phyloP scores from a whole-genome alignment of 306 rosid species.

The Senna tora region DNA sequence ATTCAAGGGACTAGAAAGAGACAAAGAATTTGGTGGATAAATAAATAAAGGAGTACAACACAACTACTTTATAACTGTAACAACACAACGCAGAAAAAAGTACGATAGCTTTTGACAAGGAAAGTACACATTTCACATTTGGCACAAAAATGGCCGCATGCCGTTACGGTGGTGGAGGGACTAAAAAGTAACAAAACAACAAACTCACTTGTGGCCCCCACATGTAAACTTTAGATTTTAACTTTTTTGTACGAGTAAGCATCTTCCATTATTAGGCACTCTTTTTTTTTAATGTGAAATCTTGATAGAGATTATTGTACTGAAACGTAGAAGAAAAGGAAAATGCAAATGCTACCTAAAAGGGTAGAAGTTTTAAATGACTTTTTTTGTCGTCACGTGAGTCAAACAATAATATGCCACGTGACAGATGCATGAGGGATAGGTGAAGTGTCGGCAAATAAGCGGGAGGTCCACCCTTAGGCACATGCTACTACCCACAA shows the following conservation, averaged over 20 bases:
- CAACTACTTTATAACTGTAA: not conserved
- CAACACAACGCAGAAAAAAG: not conserved
- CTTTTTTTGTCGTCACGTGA: conserved; percentile 47
- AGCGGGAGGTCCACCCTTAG: conserved; percentile 36
- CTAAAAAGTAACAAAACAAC: no score
- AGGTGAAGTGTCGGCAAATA: conserved; percentile 60
- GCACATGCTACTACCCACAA: conserved; percentile 25
- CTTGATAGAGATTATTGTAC: not conserved
- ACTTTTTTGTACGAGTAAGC: not conserved
- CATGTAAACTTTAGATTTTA: not conserved
- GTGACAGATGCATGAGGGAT: conserved; percentile 41
- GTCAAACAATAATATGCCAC: conserved; percentile 45
- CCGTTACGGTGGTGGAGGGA: not conserved
- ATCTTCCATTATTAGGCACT: not conserved
- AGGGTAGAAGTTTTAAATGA: conserved; percentile 7
- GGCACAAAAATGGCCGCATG: not conserved
- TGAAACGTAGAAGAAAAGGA: conserved; percentile 25
- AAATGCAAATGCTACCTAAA: no score
- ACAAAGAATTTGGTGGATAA: no score
- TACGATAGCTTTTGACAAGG: not conserved
- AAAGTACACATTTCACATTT: not conserved
- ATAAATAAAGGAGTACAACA: not conserved
- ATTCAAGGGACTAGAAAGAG: no score
- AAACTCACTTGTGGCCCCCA: conserved; percentile 17
- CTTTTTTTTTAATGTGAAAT: no score